These are phyloP conservation scores for Citrullus amarus DNA, from an alignment of 306 rosid genomes.

Conservation along the genomic window DNA sequence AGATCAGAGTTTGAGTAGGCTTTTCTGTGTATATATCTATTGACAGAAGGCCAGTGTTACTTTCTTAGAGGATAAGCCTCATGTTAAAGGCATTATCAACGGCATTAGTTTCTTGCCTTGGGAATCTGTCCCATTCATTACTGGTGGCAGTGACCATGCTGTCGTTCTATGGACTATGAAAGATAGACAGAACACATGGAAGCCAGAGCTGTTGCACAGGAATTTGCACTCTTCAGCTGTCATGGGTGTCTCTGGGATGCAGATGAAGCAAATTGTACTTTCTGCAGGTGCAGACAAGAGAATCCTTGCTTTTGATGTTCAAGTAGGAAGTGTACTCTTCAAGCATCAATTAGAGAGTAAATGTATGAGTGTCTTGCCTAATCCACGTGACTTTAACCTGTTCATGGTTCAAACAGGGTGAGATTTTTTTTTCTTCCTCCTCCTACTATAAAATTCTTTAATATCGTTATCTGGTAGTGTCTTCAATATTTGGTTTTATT, in stretches of 20 bases:
- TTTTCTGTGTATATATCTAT: constrained; percentile 3
- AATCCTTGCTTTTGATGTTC: constrained; percentile 56
- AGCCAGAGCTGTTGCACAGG: constrained; percentile 70
- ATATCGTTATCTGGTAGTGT: background rate
- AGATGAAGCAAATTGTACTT: constrained; percentile 59
- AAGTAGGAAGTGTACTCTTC: constrained; percentile 51
- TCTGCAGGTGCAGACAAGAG: constrained; percentile 92
- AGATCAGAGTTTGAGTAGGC: background rate
- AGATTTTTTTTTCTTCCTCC: background rate
- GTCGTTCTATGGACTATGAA: constrained; percentile 74
- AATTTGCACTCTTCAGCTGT: constrained; percentile 83
- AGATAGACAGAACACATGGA: constrained; percentile 53
- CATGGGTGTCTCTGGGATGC: constrained; percentile 96
- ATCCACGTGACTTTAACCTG: constrained; percentile 72
- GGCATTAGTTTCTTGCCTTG: constrained; percentile 69
- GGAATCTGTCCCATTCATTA: constrained; percentile 59
- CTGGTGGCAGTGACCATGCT: constrained; percentile 93
- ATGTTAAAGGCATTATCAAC: constrained; percentile 77
- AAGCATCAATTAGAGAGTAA: constrained; percentile 83
- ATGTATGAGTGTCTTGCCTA: constrained; percentile 73
- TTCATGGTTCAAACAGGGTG: constrained; percentile 85
- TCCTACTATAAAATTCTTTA: background rate
- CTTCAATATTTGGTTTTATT: background rate
- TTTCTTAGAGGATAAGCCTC: constrained; percentile 75
- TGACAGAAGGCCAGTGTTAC: constrained; percentile 56